Conservation (phyloP, 2,329 filamentous ascomycete genomes). For the Furcasterigmium sp. region DNA sequence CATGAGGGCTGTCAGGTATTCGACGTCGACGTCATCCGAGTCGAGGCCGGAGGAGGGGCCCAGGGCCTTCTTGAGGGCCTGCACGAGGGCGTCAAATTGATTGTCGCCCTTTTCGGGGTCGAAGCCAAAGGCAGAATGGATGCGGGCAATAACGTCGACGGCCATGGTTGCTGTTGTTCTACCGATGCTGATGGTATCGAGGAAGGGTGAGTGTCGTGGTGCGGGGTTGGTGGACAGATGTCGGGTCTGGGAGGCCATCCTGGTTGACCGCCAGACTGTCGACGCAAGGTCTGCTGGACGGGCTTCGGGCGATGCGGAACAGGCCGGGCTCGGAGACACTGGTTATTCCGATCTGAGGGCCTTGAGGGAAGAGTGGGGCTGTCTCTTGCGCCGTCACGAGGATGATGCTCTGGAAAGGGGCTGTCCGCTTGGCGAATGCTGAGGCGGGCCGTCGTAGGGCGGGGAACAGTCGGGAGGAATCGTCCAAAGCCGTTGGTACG, state of each 20-base stretch:
- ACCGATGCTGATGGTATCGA: constrained; percentile 3
- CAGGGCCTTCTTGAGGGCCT: constrained; percentile 66
- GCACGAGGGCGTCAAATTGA: constrained; percentile 65
- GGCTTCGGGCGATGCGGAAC: not conserved
- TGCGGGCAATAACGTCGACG: constrained; percentile 24
- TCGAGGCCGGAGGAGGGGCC: constrained; percentile 78
- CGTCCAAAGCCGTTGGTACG: not conserved
- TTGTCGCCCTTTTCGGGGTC: constrained; percentile 20
- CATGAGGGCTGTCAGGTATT: constrained; percentile 69
- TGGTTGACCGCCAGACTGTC: not conserved
- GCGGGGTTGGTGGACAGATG: constrained; percentile 7
- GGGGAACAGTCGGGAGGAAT: not conserved
- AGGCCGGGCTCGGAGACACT: constrained; percentile 9
- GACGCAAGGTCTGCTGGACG: not conserved
- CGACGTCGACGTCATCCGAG: constrained; percentile 74
- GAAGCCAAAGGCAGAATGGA: constrained; percentile 12
- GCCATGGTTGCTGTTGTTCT: constrained; percentile 25
- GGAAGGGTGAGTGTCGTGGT: constrained; percentile 2
- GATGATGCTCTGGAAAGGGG: too few relatives aligned
- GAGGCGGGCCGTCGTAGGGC: not conserved
- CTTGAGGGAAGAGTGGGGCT: constrained; percentile 1
- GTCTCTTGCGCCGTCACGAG: not conserved
- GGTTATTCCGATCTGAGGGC: constrained; percentile 10
- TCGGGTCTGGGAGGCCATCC: not conserved
- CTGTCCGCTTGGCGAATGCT: constrained; percentile 5